A percentile compares a stretch with the other conserved stretches of the same genome.
phyloP scores from a whole-genome alignment of 2,329 filamentous ascomycete species.

The Penicillium sp. region DNA sequence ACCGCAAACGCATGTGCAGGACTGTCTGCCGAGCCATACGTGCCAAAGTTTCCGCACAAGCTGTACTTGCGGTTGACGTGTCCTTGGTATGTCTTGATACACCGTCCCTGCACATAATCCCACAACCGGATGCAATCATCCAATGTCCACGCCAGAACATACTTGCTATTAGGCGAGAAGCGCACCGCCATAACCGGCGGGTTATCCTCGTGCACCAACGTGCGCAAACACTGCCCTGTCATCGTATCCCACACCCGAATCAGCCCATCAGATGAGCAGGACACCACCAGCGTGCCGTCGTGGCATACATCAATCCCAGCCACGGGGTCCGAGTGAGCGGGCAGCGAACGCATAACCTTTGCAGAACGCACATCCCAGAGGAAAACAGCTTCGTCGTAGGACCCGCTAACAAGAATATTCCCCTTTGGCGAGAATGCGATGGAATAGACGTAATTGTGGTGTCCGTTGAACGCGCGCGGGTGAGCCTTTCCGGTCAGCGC shows the following conservation, averaged over 20 bases:
- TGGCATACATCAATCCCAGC: slow-evolving; percentile 87
- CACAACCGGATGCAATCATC: slow-evolving; percentile 88
- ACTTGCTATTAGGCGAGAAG: slow-evolving; percentile 92
- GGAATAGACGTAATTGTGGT: slow-evolving; percentile 94
- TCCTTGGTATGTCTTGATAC: slow-evolving; percentile 96
- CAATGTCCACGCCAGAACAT: slow-evolving; percentile 84
- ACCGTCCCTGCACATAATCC: slow-evolving; percentile 88
- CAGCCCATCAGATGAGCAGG: slow-evolving; percentile 84
- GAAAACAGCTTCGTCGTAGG: slow-evolving; percentile 95
- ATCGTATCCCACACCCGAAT: slow-evolving; percentile 95
- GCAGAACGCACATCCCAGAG: slow-evolving; percentile 93
- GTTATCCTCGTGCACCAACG: slow-evolving; percentile 94
- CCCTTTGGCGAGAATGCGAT: slow-evolving; percentile 96
- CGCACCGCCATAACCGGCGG: slow-evolving; percentile 82
- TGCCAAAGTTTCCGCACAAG: slow-evolving; percentile 78
- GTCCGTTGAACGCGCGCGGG: slow-evolving; percentile 66
- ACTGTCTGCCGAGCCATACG: slow-evolving; percentile 46
- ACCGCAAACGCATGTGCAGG: slow-evolving; percentile 61
- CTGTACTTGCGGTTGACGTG: slow-evolving; percentile 81
- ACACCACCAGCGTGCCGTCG: slow-evolving; percentile 88
- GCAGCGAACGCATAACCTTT: slow-evolving; percentile 80
- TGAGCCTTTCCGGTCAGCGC: slow-evolving; percentile 56
- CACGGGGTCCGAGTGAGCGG: slow-evolving; percentile 92
- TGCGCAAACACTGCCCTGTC: slow-evolving; percentile 91
- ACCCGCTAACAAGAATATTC: slow-evolving; percentile 92